These are phyloP conservation scores for Hymenoscyphus fraxineus DNA, from an alignment of 2,329 filamentous ascomycete species.

Conservation along the genomic window DNA sequence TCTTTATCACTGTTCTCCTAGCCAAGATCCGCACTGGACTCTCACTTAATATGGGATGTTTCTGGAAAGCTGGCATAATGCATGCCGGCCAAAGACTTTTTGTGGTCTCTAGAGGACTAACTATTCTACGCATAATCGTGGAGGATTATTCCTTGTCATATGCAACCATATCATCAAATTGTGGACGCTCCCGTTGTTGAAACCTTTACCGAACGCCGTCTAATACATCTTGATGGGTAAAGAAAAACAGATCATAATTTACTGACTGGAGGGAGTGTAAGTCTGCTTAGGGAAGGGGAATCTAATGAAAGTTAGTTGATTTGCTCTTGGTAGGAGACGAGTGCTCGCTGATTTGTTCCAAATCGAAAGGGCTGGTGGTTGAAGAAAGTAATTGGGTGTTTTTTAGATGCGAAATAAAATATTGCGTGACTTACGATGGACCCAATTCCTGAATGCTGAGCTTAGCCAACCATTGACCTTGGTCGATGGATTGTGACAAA, in stretches of 20 bases:
- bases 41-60: background rate
- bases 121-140: conserved; percentile 36
- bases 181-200: conserved; percentile 48
- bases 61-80: background rate
- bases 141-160: conserved; percentile 34
- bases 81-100: conserved; percentile 17
- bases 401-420: background rate
- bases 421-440: conserved; percentile 71
- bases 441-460: conserved; percentile 93
- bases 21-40: background rate
- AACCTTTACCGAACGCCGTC: conserved; percentile 49
- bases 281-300: conserved; percentile 76
- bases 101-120: conserved; percentile 25
- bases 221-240: conserved; percentile 37
- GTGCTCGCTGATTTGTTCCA: background rate
- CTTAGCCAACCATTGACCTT: conserved; percentile 94
- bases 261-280: conserved; percentile 50
- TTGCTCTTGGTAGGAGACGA: background rate
- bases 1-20: background rate
- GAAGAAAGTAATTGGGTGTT: background rate
- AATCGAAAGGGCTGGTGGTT: background rate
- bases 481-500: conserved; percentile 75
- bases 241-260: conserved; percentile 28
- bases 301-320: conserved; percentile 9
- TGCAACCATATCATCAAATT: conserved; percentile 29